Evolutionary conservation across 2,329 filamentous ascomycete species (phyloP).

Genomic region (Curvularia hawaiiensis): DNA sequence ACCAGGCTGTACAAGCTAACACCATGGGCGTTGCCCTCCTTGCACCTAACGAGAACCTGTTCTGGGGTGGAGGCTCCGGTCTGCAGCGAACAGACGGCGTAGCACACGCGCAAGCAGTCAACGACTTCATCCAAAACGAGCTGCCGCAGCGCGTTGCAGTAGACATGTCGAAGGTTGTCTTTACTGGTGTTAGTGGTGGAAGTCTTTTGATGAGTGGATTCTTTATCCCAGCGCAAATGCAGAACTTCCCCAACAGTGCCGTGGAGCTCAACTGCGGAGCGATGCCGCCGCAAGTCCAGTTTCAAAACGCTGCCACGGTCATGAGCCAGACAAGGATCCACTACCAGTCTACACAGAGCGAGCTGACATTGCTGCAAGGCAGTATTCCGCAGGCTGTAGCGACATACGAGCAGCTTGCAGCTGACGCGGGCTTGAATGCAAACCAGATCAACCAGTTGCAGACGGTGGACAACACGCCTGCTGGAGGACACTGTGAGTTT

Average conservation of each 20-base stretch:
- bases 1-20: constrained; percentile 58
- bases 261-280: constrained; percentile 63
- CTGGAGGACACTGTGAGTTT: constrained; percentile 64
- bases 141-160: constrained; percentile 61
- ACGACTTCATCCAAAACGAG: constrained; percentile 56
- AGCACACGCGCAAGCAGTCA: constrained; percentile 61
- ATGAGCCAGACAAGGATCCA: constrained; percentile 58
- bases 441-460: constrained; percentile 57
- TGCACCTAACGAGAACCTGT: constrained; percentile 59
- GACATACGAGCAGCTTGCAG: constrained; percentile 58
- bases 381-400: constrained; percentile 57
- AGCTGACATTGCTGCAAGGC: constrained; percentile 56
- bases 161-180: constrained; percentile 58
- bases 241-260: constrained; percentile 56
- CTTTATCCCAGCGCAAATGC: constrained; percentile 63
- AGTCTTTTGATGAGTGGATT: constrained; percentile 61
- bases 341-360: constrained; percentile 61
- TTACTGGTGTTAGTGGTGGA: constrained; percentile 64
- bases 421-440: constrained; percentile 50
- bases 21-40: constrained; percentile 61
- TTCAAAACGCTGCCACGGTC: constrained; percentile 52
- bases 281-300: constrained; percentile 58
- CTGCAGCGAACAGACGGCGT: constrained; percentile 61
- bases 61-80: constrained; percentile 63
- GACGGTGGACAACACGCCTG: constrained; percentile 62